Evolutionary conservation across 352 stramenopile species (phyloP).

Genomic region (Phytophthora agathidicida): DNA sequence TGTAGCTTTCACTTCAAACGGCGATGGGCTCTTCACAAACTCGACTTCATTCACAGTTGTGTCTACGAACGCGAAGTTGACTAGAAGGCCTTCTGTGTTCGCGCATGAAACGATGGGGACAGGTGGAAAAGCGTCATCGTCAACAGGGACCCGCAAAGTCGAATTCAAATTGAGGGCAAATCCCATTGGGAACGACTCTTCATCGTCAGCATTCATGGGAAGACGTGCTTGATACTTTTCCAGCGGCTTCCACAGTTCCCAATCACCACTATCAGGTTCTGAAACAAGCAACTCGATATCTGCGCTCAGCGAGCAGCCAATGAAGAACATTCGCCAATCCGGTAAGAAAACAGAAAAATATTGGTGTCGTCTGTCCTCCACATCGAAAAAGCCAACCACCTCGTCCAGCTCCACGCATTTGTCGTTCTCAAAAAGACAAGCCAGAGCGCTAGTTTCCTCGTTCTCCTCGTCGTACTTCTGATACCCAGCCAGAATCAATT

Average conservation of each 20-base stretch:
- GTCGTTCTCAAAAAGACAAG: constrained; percentile 63
- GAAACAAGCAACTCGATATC: constrained; percentile 79
- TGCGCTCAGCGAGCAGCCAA: constrained; percentile 78
- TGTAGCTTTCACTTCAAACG: constrained; percentile 29
- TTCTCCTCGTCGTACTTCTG: constrained; percentile 54
- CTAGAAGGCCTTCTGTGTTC: constrained; percentile 65
- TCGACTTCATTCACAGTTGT: constrained; percentile 56
- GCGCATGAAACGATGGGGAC: constrained; percentile 57
- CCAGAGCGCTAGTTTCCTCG: constrained; percentile 56
- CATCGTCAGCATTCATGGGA: constrained; percentile 71
- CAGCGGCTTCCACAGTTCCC: constrained; percentile 75
- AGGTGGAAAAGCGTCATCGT: constrained; percentile 55
- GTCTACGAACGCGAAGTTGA: constrained; percentile 79
- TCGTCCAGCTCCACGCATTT: constrained; percentile 62
- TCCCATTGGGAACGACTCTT: constrained; percentile 70
- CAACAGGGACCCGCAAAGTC: constrained; percentile 46
- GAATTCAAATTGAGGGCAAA: constrained; percentile 69
- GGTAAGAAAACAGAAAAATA: constrained; percentile 70
- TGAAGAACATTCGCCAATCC: constrained; percentile 85
- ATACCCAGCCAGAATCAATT: constrained; percentile 71
- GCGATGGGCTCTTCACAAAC: constrained; percentile 38
- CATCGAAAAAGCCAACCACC: constrained; percentile 66
- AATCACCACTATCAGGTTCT: constrained; percentile 62
- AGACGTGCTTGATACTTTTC: constrained; percentile 80
- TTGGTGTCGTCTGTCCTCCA: constrained; percentile 59